A percentile compares a stretch with the other conserved stretches of the same genome.
These are phyloP conservation scores for Xylaria hypoxylon DNA, from an alignment of 2,329 filamentous ascomycete genomes.

Conservation along the genomic window DNA sequence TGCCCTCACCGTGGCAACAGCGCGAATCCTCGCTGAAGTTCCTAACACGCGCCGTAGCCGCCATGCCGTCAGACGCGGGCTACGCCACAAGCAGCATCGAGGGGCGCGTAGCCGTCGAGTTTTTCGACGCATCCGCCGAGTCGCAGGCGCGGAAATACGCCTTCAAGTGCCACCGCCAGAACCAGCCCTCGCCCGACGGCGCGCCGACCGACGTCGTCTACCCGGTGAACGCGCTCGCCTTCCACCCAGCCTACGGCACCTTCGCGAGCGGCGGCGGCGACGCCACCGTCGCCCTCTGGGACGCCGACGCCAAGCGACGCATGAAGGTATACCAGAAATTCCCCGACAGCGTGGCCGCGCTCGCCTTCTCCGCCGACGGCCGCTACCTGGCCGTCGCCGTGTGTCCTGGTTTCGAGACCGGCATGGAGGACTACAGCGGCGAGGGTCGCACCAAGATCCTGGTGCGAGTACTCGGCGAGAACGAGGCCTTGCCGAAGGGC, in stretches of 20 bases:
- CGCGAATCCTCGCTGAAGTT: slow-evolving; percentile 96
- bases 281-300: slow-evolving; percentile 92
- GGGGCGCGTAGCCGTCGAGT: slow-evolving; percentile 94
- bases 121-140: slow-evolving; percentile 91
- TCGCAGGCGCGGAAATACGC: slow-evolving; percentile 95
- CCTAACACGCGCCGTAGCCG: slow-evolving; percentile 90
- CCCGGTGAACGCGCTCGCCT: slow-evolving; percentile 89
- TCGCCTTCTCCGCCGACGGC: slow-evolving; percentile 82
- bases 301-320: slow-evolving; percentile 88
- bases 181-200: slow-evolving; percentile 66
- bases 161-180: slow-evolving; percentile 96
- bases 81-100: slow-evolving; percentile 95
- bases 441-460: slow-evolving; percentile 81
- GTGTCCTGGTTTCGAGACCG: slow-evolving; percentile 89
- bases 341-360: slow-evolving; percentile 78
- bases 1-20: slow-evolving; percentile 81
- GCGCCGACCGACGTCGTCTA: slow-evolving; percentile 84
- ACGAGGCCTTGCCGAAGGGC: slow-evolving; percentile 87
- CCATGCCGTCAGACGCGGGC: slow-evolving; percentile 96
- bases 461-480: slow-evolving; percentile 85
- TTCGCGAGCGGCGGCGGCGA: slow-evolving; percentile 93
- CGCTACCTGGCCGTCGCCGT: slow-evolving; percentile 82
- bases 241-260: slow-evolving; percentile 84
- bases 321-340: slow-evolving; percentile 91
- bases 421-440: slow-evolving; percentile 80